Base-by-base conservation (phyloP, 495 filamentous ascomycete genomes). In the Hypoxylon intermedium region DNA sequence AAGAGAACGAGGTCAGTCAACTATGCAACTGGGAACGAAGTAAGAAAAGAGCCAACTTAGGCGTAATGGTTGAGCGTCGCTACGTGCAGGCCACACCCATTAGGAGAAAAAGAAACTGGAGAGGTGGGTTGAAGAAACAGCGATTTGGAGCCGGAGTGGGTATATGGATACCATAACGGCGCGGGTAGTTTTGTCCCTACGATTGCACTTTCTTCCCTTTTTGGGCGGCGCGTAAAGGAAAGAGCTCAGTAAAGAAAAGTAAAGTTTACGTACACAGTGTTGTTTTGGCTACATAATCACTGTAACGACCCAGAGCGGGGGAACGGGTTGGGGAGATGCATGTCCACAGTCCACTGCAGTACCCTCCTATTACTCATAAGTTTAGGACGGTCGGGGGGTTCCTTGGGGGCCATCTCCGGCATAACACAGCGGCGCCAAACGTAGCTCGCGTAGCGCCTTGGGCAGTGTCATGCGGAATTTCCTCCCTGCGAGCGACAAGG, bases 161-260 rank as follows among this genome's bases (percentile, higher is more conserved):
- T 60, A 57, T 60, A 30, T 36, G 4, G 7, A 4, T 26, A 26
- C 48, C 24, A 45, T 55, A 34, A 52, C 55, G 60, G 61, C 61
- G 55, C 61, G 61, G 61, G 51, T 65, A 31, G 55, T 44, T 44
- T 43, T 4, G 24, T 3, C 7, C n/a, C n/a, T n/a, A n/a, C n/a
- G n/a, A 53, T 52, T 56, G 36, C 36, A 31, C 20, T 46, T 41
- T 33, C 24, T 56, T 42, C 45, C 40, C 19, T 21, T 65, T 60
- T 65, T 6, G 60, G 43, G 48, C 53, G 54, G 60, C 55, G 61
- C 61, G 55, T 59, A 58, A 44, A 65, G 38, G 33, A 49, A 60
- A 60, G 51, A 59, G 51, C n/a, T 56, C 51, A 65, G 30, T 19
- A 36, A 37, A 24, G 13, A 21, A 44, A 26, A 44, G 3, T 24